Percentiles rank a stretch among this genome's conserved stretches.
Evolutionary conservation across 805 yeast species (phyloP).

Genomic region (Phaffomyces thermotolerans): DNA sequence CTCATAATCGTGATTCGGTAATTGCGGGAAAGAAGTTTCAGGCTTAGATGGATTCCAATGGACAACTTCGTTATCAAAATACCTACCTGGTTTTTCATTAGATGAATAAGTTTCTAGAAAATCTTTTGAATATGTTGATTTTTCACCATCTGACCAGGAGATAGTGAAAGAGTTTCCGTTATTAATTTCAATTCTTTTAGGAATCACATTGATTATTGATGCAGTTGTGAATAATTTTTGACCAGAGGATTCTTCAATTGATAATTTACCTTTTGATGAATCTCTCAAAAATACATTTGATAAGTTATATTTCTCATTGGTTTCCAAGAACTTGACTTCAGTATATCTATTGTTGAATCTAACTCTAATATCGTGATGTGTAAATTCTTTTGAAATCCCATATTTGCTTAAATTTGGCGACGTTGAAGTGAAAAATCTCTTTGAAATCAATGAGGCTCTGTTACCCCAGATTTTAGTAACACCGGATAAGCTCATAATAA

Average conservation of each 20-base stretch:
- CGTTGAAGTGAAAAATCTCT: neutral
- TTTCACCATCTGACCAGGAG: constrained; percentile 42
- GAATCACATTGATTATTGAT: constrained; percentile 27
- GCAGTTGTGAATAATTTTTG: constrained; percentile 66
- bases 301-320: constrained; percentile 15
- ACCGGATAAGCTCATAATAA: too few relatives aligned
- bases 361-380: constrained; percentile 1
- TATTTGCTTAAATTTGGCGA: neutral
- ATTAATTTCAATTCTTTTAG: constrained; percentile 29
- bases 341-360: constrained; percentile 3
- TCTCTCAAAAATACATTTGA: constrained; percentile 59
- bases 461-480: too few relatives aligned
- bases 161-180: constrained; percentile 33
- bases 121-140: constrained; percentile 33
- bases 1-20: constrained; percentile 5
- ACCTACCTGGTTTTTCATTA: constrained; percentile 26
- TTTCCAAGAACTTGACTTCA: constrained; percentile 6
- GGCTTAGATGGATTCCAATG: constrained; percentile 32
- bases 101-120: constrained; percentile 42
- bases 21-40: constrained; percentile 14
- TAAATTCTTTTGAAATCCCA: constrained; percentile 2
- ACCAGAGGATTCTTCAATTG: constrained; percentile 47
- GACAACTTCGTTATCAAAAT: constrained; percentile 34
- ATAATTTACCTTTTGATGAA: constrained; percentile 40
- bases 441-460: neutral